Base-by-base conservation (phyloP, 176 grass and related monocot species). In the Triticum dicoccoides region DNA sequence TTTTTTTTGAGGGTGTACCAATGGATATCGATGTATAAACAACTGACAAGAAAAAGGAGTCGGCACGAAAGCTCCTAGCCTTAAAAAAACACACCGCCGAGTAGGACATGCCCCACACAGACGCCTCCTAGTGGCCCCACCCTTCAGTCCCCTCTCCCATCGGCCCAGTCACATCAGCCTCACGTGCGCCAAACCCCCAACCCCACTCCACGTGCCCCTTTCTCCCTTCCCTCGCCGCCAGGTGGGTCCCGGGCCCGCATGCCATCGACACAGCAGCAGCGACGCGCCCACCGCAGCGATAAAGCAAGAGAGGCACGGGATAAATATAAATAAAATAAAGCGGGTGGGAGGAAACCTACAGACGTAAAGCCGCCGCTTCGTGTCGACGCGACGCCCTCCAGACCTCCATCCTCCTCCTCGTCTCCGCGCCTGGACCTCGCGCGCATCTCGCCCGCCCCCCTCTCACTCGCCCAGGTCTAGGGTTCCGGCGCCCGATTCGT, bases 311-410 rank as follows among this genome's bases (percentile, higher is more conserved):
- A 5, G 5, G 77, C 44, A 39, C 6, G 3, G 6, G n/a, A 79
- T 61, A 79, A 41, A 79, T 2, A 79, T 37, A 70, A 44, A 6
- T 1, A 41, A 42, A 76, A 37, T 21, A 54, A 52, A 64, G 8
- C 3, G 58, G 33, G 52, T 72, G 85, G 29, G 52, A 58, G 52
- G 72, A 41, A 37, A 39, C 68, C 51, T 38, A 12, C 24, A 82
- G 79, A 78, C 79, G 84, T 90, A 79, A 83, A 73, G 80, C 89
- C 84, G 80, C 80, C 80, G 85, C 81, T 91, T 91, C 85, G 81
- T 91, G 85, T 91, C 89, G 85, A 79, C 84, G 80, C 80, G 81
- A 59, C 82, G 52, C 59, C 77, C 56, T 25, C 51, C 45, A 21
- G 9, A 4, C 69, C 68, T 7, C 3, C 20, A 18, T 17, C 68